Evolutionary conservation across 2,329 filamentous ascomycete species (phyloP), one percentile per base, ranked within the genome.

Genomic region (Hymenoscyphus albidus): DNA sequence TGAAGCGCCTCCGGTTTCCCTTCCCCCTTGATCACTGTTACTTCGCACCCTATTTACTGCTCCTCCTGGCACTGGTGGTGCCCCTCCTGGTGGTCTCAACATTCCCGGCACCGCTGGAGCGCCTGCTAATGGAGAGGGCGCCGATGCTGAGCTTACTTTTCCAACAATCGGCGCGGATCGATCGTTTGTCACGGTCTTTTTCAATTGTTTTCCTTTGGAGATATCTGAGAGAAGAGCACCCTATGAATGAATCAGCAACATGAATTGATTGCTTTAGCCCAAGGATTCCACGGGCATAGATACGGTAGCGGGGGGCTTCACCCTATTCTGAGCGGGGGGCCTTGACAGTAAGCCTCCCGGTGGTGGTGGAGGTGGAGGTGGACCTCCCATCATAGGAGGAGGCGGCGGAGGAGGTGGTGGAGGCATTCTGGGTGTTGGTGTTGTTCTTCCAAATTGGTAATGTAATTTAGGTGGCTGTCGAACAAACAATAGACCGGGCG

Each of bases 131-230:
- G 88, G 83, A 62, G 85, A 87, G 39, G 82, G 83, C 13, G 84
- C 83, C 39, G 81, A 81, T 60, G 83, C 80, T 59, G 81, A 82
- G 61, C 82, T 81, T 60, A 81, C 73, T 63, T 84, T 86, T 66
- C 78, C 84, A 64, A 97, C 77, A 60, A 84, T 72, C 0, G 94
- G 94, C 7, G 92, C 92, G 27, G 93, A 97, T 77, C 94, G 88
- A 77, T 98, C 94, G 78, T 98, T 97, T 70, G 93, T 91, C 63
- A 92, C 88, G 39, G 92, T 83, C 78, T 97, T 97, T 78, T 90
- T 97, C 65, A 98, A 82, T 67, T 81, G 80, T 70, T 80, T 83
- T 69, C 94, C 95, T 77, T 96, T 96, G 70, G 82, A 81, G 71
- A 99, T 99, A 77, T 98, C 94, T 74, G 87, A 84, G 56, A 98